These are phyloP conservation scores for Dictyostelium brefeldianum DNA, from an alignment of 78 protist genomes.

Conservation along the genomic window DNA sequence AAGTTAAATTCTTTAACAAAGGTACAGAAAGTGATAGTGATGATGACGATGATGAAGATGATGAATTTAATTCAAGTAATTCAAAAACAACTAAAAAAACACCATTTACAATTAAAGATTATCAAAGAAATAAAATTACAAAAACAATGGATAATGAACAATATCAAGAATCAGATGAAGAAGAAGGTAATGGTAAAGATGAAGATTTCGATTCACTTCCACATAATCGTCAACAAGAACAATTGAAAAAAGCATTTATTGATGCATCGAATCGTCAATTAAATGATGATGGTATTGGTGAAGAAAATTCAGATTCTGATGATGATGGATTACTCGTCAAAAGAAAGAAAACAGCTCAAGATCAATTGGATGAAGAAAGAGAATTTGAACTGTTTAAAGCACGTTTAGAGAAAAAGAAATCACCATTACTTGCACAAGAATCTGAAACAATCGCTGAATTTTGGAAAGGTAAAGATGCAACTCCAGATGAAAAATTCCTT, in stretches of 20 bases:
- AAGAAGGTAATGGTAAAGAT: neutral
- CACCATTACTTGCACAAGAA: neutral
- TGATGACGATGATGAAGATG: neutral
- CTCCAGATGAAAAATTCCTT: constrained; percentile 56
- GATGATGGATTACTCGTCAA: neutral
- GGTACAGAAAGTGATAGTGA: neutral
- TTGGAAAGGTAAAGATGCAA: constrained; percentile 40
- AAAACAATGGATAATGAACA: constrained; percentile 60
- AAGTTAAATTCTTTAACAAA: constrained; percentile 20
- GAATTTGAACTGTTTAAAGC: constrained; percentile 56
- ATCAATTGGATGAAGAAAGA: constrained; percentile 32
- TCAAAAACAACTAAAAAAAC: neutral
- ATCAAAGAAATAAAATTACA: constrained; percentile 44
- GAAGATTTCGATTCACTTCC: constrained; percentile 44
- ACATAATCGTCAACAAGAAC: constrained; percentile 46
- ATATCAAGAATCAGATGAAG: constrained; percentile 42
- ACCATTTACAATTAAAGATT: constrained; percentile 20
- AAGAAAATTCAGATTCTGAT: neutral
- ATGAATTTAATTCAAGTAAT: neutral
- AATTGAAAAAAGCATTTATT: constrained; percentile 65
- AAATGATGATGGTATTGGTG: neutral
- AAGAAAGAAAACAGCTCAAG: constrained; percentile 31
- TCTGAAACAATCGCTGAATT: neutral
- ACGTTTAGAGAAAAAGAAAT: constrained; percentile 7
- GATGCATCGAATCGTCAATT: neutral